These are phyloP conservation scores for Fraxinus dipetala DNA, from an alignment of 305 asterid species.

Conservation along the genomic window DNA sequence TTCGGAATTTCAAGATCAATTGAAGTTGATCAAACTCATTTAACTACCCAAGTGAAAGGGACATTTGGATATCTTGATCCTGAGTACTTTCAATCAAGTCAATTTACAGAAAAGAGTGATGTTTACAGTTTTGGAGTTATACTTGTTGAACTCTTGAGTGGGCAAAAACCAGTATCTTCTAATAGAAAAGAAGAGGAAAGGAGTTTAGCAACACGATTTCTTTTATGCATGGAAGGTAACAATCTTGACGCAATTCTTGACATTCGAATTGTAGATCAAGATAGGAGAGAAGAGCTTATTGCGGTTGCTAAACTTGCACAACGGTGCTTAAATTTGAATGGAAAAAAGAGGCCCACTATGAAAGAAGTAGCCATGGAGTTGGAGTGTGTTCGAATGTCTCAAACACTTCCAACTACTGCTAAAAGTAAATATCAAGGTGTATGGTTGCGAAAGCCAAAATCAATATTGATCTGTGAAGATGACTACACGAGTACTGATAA, in stretches of 20 bases:
- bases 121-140: slow-evolving; percentile 26
- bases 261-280: neutral
- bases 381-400: neutral
- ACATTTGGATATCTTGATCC: slow-evolving; percentile 30
- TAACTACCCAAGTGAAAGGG: slow-evolving; percentile 20
- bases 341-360: neutral
- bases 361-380: neutral
- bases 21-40: slow-evolving; percentile 22
- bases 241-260: neutral
- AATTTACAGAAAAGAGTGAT: slow-evolving; percentile 7
- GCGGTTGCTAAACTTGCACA: slow-evolving; percentile 6
- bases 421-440: neutral
- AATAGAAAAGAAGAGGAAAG: neutral
- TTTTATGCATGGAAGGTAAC: neutral
- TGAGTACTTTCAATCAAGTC: slow-evolving; percentile 3
- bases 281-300: neutral
- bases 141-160: slow-evolving; percentile 18
- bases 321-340: slow-evolving; percentile 22
- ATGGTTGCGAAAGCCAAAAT: neutral
- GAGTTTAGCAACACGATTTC: neutral
- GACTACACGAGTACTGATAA: neutral
- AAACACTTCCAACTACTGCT: neutral
- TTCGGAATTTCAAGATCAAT: slow-evolving; percentile 22
- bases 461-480: neutral
- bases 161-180: slow-evolving; percentile 1